A percentile compares a stretch with the other conserved stretches of the same genome.
These are phyloP conservation scores for Papiliotrema fonsecae DNA, from an alignment of 1,284 basidiomycete genomes.

Conservation along the genomic window DNA sequence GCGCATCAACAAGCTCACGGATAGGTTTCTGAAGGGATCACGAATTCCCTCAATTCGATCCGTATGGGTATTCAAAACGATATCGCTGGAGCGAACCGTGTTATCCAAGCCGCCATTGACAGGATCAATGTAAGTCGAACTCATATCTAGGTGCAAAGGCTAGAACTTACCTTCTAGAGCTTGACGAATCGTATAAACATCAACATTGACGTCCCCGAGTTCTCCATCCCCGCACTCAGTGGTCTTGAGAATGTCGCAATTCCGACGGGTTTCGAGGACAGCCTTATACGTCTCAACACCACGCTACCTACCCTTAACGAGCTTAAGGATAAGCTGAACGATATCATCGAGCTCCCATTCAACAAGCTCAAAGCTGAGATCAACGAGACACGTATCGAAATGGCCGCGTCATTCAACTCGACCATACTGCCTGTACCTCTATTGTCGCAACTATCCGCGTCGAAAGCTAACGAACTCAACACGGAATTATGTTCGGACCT, in stretches of 20 bases:
- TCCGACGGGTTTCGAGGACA: conserved; percentile 70
- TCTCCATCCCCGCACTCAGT: conserved; percentile 66
- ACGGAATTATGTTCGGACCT: conserved; percentile 61
- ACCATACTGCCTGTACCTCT: conserved; percentile 65
- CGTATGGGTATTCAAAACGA: conserved; percentile 67
- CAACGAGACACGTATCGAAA: conserved; percentile 70
- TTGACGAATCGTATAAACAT: conserved; percentile 60
- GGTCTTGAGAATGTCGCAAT: conserved; percentile 73
- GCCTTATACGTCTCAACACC: conserved; percentile 68
- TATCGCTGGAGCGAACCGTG: conserved; percentile 62
- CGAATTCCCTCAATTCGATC: conserved; percentile 58
- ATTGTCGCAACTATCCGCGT: conserved; percentile 23
- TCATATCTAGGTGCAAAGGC: neutral
- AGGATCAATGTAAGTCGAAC: conserved; percentile 56
- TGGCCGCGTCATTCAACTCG: conserved; percentile 60
- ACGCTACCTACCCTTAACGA: conserved; percentile 75
- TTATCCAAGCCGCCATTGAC: conserved; percentile 61
- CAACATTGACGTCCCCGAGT: conserved; percentile 62
- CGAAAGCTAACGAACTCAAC: conserved; percentile 18
- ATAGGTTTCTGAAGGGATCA: conserved; percentile 67
- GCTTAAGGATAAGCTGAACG: conserved; percentile 66
- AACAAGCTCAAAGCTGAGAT: conserved; percentile 78
- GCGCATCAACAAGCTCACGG: conserved; percentile 2
- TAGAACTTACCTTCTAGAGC: conserved; percentile 38
- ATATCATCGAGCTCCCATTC: conserved; percentile 75